These are phyloP conservation scores for Xeromyces bisporus DNA, from an alignment of 495 filamentous ascomycete genomes.

Conservation along the genomic window DNA sequence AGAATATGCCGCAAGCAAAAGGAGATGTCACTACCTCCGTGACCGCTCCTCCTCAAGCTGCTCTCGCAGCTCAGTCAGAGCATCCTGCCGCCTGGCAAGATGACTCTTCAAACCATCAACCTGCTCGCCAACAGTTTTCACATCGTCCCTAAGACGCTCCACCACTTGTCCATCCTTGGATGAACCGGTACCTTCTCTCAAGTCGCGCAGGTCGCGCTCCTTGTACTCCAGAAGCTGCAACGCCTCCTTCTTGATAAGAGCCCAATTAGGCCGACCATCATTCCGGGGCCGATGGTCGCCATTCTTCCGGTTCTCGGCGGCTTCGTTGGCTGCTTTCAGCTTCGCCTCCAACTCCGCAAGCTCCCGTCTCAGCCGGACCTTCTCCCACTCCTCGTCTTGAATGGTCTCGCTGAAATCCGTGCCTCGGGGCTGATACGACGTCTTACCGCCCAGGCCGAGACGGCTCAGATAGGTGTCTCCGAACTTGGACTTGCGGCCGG, in stretches of 20 bases:
- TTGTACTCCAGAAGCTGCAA: slow-evolving; percentile 61
- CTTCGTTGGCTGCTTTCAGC: slow-evolving; percentile 56
- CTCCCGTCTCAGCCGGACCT: slow-evolving; percentile 85
- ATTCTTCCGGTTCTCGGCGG: slow-evolving; percentile 34
- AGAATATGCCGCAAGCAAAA: too few species aligned
- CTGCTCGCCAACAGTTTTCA: slow-evolving; percentile 33
- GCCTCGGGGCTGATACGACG: slow-evolving; percentile 47
- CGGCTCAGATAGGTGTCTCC: slow-evolving; percentile 90
- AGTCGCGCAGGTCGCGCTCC: slow-evolving; percentile 31
- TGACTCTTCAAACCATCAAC: slow-evolving; percentile 37
- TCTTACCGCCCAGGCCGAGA: slow-evolving; percentile 67
- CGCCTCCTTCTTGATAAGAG: slow-evolving; percentile 81
- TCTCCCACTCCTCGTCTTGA: slow-evolving; percentile 83
- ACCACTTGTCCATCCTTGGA: slow-evolving; percentile 27
- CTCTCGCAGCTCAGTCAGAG: slow-evolving; percentile 25
- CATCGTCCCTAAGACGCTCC: slow-evolving; percentile 25
- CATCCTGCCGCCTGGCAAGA: slow-evolving; percentile 24
- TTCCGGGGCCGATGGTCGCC: slow-evolving; percentile 39
- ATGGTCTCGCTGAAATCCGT: slow-evolving; percentile 75
- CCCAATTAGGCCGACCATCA: slow-evolving; percentile 34
- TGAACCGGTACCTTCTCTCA: slow-evolving; percentile 27
- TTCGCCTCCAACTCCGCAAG: slow-evolving; percentile 73
- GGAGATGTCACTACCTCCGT: too few species aligned
- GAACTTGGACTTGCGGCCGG: slow-evolving; percentile 87
- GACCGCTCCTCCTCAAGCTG: slow-evolving; percentile 32